A percentile compares a stretch with the other conserved stretches of the same genome.
phyloP scores from a whole-genome alignment of 2,329 filamentous ascomycete genomes.

The Zelopaecilomyces penicillatus region DNA sequence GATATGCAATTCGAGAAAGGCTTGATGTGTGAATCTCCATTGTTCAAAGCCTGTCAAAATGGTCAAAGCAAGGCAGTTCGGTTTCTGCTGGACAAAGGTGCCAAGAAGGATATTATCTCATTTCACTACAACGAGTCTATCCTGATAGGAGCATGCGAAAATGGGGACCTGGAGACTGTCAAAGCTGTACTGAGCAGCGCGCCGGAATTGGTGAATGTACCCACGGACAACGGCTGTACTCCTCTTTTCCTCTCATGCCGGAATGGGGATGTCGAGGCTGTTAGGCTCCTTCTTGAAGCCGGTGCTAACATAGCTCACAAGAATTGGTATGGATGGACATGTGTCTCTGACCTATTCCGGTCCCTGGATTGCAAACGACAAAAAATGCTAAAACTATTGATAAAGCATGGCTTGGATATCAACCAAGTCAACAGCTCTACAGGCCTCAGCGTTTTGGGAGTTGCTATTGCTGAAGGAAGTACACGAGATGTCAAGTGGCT shows the following conservation, averaged over 20 bases:
- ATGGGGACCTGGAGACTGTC: conserved; percentile 9
- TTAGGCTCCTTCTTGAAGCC: conserved; percentile 12
- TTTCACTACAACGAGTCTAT: conserved; percentile 11
- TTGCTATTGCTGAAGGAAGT: conserved; percentile 10
- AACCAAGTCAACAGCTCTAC: conserved; percentile 7
- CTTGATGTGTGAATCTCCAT: conserved; percentile 10
- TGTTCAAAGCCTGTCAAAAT: conserved; percentile 10
- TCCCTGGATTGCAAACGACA: conserved; percentile 1
- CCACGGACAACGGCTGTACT: conserved; percentile 6
- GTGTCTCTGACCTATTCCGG: conserved; percentile 8
- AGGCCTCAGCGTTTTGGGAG: conserved; percentile 12
- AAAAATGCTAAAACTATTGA: conserved; percentile 10
- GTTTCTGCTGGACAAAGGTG: conserved; percentile 14
- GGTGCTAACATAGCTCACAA: conserved; percentile 11
- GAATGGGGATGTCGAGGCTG: conserved; percentile 6
- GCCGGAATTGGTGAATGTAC: conserved; percentile 12
- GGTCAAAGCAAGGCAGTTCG: conserved; percentile 8
- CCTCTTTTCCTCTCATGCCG: conserved; percentile 13
- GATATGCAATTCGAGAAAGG: conserved; percentile 11
- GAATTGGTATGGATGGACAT: conserved; percentile 5
- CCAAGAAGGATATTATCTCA: conserved; percentile 7
- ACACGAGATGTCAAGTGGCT: conserved; percentile 12
- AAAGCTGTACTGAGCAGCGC: conserved; percentile 12
- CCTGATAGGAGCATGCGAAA: conserved; percentile 12
- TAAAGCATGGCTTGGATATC: conserved; percentile 13